Conservation (phyloP, 768 basidiomycete genomes). For the Pisolithus orientalis region DNA sequence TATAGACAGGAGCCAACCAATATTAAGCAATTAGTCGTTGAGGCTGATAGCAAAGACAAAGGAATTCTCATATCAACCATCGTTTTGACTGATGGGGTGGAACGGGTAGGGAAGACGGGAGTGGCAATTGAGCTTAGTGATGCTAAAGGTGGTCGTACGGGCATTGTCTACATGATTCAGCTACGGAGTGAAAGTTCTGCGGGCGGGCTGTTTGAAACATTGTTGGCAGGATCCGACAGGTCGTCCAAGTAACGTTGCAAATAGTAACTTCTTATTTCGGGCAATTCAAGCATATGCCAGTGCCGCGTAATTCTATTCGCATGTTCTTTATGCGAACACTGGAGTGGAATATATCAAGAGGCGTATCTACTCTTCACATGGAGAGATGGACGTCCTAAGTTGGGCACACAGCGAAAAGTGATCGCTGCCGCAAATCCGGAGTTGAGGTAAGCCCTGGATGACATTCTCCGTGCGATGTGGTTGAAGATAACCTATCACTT, state of each 20-base stretch:
- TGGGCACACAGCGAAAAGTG: slow-evolving; percentile 77
- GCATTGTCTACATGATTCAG: slow-evolving; percentile 97
- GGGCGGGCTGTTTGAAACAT: slow-evolving; percentile 74
- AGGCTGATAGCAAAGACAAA: slow-evolving; percentile 72
- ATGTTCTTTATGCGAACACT: neutral
- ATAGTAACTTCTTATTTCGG: neutral
- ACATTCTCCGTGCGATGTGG: slow-evolving; percentile 57
- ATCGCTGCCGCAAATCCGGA: slow-evolving; percentile 77
- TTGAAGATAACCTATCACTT: slow-evolving; percentile 50
- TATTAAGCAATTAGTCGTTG: slow-evolving; percentile 94
- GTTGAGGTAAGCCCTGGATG: slow-evolving; percentile 70
- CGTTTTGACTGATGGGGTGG: slow-evolving; percentile 92
- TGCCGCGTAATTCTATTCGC: neutral
- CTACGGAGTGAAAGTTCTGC: slow-evolving; percentile 85
- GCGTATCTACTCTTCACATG: neutral
- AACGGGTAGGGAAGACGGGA: slow-evolving; percentile 97
- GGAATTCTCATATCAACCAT: slow-evolving; percentile 89
- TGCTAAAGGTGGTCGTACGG: slow-evolving; percentile 76
- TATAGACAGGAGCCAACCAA: slow-evolving; percentile 83
- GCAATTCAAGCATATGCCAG: neutral
- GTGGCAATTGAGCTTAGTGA: slow-evolving; percentile 95
- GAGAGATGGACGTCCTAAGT: slow-evolving; percentile 27
- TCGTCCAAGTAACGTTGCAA: slow-evolving; percentile 21
- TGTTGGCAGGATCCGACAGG: slow-evolving; percentile 85
- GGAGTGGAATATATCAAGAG: too few species aligned